Conservation (phyloP, 768 basidiomycete species). For the Coprinopsis cinerea region DNA sequence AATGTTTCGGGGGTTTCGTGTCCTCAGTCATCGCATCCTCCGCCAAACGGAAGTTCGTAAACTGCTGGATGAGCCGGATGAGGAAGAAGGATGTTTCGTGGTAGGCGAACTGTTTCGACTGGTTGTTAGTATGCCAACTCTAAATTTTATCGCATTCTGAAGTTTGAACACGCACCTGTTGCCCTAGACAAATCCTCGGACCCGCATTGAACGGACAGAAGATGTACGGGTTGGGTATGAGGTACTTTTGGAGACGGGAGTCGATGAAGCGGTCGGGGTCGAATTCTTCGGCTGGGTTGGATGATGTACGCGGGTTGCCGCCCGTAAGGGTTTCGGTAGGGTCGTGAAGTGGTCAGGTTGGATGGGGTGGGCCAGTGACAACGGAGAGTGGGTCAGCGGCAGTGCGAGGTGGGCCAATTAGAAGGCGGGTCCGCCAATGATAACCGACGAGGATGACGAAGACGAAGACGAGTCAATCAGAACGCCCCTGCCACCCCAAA, state of each 20-base stretch:
- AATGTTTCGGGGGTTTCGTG: slow-evolving; percentile 35
- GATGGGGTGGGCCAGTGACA: no score
- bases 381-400: no score
- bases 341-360: no score
- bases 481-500: no score
- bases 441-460: no score
- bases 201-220: slow-evolving; percentile 51
- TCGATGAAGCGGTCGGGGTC: slow-evolving; percentile 69
- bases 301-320: neutral
- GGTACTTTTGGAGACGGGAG: slow-evolving; percentile 48
- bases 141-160: neutral
- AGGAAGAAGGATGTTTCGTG: slow-evolving; percentile 54
- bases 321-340: neutral
- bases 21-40: slow-evolving; percentile 34
- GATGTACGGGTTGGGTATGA: slow-evolving; percentile 52
- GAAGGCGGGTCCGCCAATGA: no score
- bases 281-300: slow-evolving; percentile 42
- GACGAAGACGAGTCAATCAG: no score
- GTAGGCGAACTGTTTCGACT: slow-evolving; percentile 46
- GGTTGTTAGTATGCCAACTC: neutral
- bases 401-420: no score
- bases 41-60: slow-evolving; percentile 39
- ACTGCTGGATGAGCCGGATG: slow-evolving; percentile 45
- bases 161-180: slow-evolving; percentile 29
- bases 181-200: slow-evolving; percentile 46